phyloP scores from a whole-genome alignment of 805 yeast species.

The Pichia nakasei region DNA sequence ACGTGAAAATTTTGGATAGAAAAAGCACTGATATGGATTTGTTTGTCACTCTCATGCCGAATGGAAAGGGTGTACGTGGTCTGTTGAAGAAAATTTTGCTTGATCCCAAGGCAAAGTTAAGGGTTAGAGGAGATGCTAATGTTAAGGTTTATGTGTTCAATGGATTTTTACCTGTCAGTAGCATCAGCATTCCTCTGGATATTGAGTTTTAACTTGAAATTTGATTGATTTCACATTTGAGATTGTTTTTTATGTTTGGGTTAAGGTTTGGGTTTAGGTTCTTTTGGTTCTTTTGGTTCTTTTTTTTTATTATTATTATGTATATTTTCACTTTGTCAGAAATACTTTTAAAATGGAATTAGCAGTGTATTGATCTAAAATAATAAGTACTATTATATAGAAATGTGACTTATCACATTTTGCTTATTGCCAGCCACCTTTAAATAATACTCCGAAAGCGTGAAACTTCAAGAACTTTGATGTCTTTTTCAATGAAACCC shows the following conservation, averaged over 20 bases:
- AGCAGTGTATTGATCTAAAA: no score
- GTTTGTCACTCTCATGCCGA: constrained; percentile 26
- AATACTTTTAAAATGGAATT: no score
- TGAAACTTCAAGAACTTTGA: no score
- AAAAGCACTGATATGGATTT: constrained; percentile 21
- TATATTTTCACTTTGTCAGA: background rate
- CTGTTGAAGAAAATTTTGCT: constrained; percentile 25
- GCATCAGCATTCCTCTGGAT: constrained; percentile 25
- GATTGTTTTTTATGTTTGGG: background rate
- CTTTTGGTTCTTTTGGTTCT: background rate
- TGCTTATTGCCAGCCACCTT: no score
- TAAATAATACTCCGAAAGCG: no score
- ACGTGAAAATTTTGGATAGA: constrained; percentile 24
- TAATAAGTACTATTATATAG: no score
- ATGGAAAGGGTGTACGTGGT: constrained; percentile 24
- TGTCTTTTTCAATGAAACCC: no score
- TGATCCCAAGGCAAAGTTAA: constrained; percentile 25
- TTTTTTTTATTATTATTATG: background rate
- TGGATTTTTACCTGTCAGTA: constrained; percentile 27
- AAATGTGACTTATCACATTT: no score
- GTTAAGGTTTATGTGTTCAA: constrained; percentile 25
- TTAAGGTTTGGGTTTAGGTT: background rate
- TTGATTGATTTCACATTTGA: background rate
- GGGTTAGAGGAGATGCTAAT: constrained; percentile 28
- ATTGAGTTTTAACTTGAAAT: constrained; percentile 17